These are phyloP conservation scores for Nicotiana rustica DNA, from an alignment of 305 asterid species.

Conservation along the genomic window DNA sequence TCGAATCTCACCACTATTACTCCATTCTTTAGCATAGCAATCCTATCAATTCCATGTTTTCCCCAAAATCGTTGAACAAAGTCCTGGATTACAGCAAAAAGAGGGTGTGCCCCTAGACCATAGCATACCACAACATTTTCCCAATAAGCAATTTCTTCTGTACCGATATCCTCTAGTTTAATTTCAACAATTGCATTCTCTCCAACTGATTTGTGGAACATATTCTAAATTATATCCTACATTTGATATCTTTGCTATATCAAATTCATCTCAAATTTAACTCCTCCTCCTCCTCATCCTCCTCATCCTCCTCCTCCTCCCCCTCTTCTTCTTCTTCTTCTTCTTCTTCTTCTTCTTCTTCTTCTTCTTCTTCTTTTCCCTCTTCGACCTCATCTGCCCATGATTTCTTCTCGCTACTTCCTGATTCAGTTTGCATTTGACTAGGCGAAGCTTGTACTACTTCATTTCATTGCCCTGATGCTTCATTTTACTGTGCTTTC, in stretches of 20 bases:
- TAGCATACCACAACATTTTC: background rate
- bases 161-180: background rate
- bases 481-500: too few species aligned
- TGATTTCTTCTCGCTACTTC: background rate
- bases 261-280: background rate
- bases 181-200: background rate
- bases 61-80: background rate
- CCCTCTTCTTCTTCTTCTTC: too few species aligned
- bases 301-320: too few species aligned
- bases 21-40: background rate
- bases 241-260: background rate
- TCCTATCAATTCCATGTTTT: background rate
- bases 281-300: too few species aligned
- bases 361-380: too few species aligned
- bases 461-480: too few species aligned
- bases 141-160: background rate
- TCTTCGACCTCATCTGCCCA: background rate
- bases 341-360: too few species aligned
- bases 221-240: background rate
- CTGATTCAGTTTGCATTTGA: too few species aligned
- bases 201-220: background rate
- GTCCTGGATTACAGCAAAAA: background rate
- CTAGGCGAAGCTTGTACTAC: too few species aligned
- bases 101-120: background rate
- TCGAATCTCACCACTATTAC: background rate